A percentile compares a stretch with the other conserved stretches of the same genome.
Evolutionary conservation across 129 eudicot species (phyloP).

Genomic region (Pseudognaphalium luteoalbum): DNA sequence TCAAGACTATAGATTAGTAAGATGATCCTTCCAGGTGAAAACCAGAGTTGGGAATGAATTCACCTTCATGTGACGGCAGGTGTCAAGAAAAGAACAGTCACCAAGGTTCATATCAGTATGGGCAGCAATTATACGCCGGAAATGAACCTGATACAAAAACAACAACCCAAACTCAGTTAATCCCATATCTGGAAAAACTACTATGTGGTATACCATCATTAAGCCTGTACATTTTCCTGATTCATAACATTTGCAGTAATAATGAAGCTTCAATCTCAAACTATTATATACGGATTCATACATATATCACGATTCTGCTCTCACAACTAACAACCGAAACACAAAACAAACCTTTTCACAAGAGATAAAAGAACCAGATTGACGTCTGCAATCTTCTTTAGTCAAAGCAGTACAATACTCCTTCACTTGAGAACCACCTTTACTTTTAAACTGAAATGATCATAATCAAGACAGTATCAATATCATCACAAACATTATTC

Average conservation of each 20-base stretch:
- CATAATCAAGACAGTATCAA: neutral
- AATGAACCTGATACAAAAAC: slow-evolving; percentile 66
- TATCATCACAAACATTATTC: neutral
- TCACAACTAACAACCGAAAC: neutral
- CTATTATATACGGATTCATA: neutral
- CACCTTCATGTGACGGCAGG: slow-evolving; percentile 99
- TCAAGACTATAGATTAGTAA: neutral
- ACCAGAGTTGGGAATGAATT: slow-evolving; percentile 1
- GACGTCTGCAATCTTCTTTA: slow-evolving; percentile 96
- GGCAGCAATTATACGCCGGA: slow-evolving; percentile 89
- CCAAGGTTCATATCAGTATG: slow-evolving; percentile 97
- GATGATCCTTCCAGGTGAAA: neutral
- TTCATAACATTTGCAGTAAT: neutral
- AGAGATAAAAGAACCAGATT: slow-evolving; percentile 80
- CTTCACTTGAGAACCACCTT: slow-evolving; percentile 96
- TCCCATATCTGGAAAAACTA: neutral
- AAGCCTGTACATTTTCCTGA: neutral
- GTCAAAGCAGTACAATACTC: slow-evolving; percentile 91
- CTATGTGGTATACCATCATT: neutral
- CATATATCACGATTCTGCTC: neutral
- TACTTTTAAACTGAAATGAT: slow-evolving; percentile 73
- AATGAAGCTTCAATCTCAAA: neutral
- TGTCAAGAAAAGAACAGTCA: slow-evolving; percentile 96
- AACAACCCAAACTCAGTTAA: neutral
- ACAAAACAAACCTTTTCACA: slow-evolving; percentile 72